phyloP scores from a whole-genome alignment of 192 early-diverging fungal species.

The Podila clonocystis region DNA sequence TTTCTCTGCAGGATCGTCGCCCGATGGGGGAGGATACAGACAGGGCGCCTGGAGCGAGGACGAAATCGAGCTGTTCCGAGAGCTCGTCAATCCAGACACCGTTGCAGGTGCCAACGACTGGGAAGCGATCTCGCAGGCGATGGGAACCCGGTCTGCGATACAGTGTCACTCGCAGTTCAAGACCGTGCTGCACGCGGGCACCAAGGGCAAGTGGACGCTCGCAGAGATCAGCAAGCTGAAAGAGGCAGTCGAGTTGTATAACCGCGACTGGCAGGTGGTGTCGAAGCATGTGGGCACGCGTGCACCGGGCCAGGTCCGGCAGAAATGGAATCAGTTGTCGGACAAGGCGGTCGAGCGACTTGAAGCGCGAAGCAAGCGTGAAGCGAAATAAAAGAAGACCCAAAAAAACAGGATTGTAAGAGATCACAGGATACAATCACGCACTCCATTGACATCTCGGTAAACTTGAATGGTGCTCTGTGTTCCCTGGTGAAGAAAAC shows the following conservation, averaged over 20 bases:
- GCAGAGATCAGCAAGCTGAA: constrained; percentile 15
- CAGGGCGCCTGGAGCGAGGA: constrained; percentile 25
- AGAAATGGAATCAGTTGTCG: constrained; percentile 29
- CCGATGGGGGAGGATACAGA: neutral
- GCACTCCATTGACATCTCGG: too few species aligned
- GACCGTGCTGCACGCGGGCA: constrained; percentile 33
- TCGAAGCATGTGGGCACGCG: constrained; percentile 16
- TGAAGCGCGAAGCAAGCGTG: neutral
- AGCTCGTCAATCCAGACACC: constrained; percentile 11
- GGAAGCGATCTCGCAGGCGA: constrained; percentile 25
- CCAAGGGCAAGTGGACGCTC: constrained; percentile 39
- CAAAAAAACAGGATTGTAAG: too few species aligned
- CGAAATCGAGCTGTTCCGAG: constrained; percentile 24
- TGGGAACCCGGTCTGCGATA: constrained; percentile 24
- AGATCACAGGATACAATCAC: too few species aligned
- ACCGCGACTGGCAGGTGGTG: constrained; percentile 30
- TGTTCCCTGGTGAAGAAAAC: too few species aligned
- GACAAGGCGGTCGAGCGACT: neutral
- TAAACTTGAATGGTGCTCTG: too few species aligned
- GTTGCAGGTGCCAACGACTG: constrained; percentile 19
- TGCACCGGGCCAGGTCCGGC: constrained; percentile 33
- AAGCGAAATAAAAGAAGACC: too few species aligned
- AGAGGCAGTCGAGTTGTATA: constrained; percentile 24
- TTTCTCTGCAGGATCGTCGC: neutral
- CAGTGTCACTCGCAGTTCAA: constrained; percentile 41